Evolutionary conservation across 1,139 yeast species (phyloP).

Genomic region (Candida pseudoviswanathii): DNA sequence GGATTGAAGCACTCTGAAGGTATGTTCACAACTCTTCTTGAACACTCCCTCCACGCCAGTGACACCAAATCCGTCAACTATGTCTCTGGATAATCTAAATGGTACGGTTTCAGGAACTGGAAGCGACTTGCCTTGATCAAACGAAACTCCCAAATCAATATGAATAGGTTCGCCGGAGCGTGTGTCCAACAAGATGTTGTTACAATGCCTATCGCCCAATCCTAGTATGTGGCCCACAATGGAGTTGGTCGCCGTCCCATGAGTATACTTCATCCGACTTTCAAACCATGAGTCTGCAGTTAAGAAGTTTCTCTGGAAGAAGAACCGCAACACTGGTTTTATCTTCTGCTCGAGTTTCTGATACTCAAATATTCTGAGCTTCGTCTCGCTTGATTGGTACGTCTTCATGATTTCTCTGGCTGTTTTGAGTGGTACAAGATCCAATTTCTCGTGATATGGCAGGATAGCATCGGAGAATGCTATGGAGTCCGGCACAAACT

Average conservation of each 20-base stretch:
- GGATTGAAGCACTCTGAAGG: conserved; percentile 64
- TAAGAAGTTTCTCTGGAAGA: conserved; percentile 69
- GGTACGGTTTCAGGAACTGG: conserved; percentile 95
- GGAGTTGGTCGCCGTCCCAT: conserved; percentile 83
- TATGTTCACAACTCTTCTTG: conserved; percentile 70
- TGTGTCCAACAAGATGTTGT: conserved; percentile 81
- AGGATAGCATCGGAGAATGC: conserved; percentile 70
- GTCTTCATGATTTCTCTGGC: conserved; percentile 71
- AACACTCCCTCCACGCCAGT: conserved; percentile 81
- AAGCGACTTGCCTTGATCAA: conserved; percentile 84
- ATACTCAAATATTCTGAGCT: conserved; percentile 54
- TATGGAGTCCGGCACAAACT: conserved; percentile 78
- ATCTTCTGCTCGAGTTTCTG: conserved; percentile 51
- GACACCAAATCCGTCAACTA: conserved; percentile 91
- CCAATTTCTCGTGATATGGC: conserved; percentile 53
- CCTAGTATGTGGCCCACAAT: conserved; percentile 89
- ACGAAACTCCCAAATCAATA: conserved; percentile 94
- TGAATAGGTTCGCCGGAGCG: conserved; percentile 89
- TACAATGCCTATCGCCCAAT: conserved; percentile 92
- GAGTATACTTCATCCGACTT: conserved; percentile 65
- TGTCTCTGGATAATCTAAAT: conserved; percentile 84
- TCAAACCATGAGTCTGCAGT: conserved; percentile 74
- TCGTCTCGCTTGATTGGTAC: conserved; percentile 48
- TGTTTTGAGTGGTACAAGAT: conserved; percentile 48
- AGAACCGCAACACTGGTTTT: conserved; percentile 67